These are phyloP conservation scores for Fusarium dimerum DNA, from an alignment of 2,329 filamentous ascomycete species.

Conservation along the genomic window DNA sequence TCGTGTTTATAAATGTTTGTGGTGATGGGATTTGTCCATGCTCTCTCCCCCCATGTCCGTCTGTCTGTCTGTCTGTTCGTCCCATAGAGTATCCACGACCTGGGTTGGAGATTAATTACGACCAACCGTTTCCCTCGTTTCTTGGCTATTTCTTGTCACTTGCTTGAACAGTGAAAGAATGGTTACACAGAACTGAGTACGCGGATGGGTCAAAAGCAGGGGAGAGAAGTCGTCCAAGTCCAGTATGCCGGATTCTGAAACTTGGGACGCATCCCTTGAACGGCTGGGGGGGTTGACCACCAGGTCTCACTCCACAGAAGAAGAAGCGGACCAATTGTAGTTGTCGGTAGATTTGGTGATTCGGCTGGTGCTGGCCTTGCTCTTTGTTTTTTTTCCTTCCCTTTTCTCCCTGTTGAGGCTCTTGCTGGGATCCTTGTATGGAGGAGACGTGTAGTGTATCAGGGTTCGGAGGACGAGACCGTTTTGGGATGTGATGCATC, in stretches of 20 bases:
- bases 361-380: background rate
- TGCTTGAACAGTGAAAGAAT: background rate
- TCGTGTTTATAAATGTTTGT: constrained; percentile 12
- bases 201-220: constrained; percentile 1
- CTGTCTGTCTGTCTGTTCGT: no score
- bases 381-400: constrained; percentile 4
- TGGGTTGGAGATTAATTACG: no score
- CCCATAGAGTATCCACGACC: background rate
- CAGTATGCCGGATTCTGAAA: constrained; percentile 21
- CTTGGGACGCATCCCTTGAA: constrained; percentile 12
- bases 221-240: background rate
- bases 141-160: background rate
- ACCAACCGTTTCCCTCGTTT: background rate
- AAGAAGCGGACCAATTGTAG: constrained; percentile 2
- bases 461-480: background rate
- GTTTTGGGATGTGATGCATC: background rate
- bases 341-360: background rate
- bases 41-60: background rate
- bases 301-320: constrained; percentile 2
- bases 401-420: constrained; percentile 1
- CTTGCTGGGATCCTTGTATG: background rate
- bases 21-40: background rate
- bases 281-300: constrained; percentile 5
- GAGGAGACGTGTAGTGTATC: background rate
- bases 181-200: constrained; percentile 12